Evolutionary conservation across 192 early-diverging fungal species (phyloP).

Genomic region (Spinellus fusiger): DNA sequence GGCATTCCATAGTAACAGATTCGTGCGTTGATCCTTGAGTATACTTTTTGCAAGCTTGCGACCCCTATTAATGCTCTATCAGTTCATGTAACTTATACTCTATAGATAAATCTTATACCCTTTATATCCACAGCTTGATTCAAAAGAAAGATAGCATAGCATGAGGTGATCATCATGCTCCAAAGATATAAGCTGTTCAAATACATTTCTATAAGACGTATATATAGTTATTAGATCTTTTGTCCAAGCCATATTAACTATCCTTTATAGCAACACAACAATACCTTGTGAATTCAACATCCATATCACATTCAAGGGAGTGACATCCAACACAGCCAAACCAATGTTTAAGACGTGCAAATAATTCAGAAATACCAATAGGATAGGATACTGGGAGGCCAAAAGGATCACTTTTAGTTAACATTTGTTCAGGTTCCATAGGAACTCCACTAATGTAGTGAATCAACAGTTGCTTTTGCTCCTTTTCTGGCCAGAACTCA

Average conservation of each 20-base stretch:
- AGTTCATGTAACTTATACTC: neutral
- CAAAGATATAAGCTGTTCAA: constrained; percentile 38
- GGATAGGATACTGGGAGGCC: constrained; percentile 32
- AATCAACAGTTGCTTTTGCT: neutral
- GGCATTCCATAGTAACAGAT: constrained; percentile 49
- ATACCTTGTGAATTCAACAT: constrained; percentile 34
- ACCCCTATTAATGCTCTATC: constrained; percentile 22
- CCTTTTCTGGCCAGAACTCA: constrained; percentile 17
- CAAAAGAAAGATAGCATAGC: constrained; percentile 38
- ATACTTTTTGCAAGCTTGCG: constrained; percentile 43
- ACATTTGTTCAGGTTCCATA: constrained; percentile 28
- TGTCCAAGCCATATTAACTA: neutral
- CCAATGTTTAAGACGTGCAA: constrained; percentile 27
- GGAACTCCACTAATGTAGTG: constrained; percentile 22
- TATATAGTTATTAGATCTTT: neutral
- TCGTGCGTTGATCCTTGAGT: constrained; percentile 34
- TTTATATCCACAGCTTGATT: constrained; percentile 31
- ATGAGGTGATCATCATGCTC: constrained; percentile 26
- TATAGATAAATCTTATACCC: constrained; percentile 9
- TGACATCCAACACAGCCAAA: constrained; percentile 15
- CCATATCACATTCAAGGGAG: constrained; percentile 1
- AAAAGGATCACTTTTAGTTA: constrained; percentile 10
- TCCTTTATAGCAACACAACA: too few relatives aligned
- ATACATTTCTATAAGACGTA: constrained; percentile 31
- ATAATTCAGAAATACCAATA: constrained; percentile 25